These are phyloP conservation scores for Pythium monospermum DNA, from an alignment of 352 stramenopile species.

Conservation along the genomic window DNA sequence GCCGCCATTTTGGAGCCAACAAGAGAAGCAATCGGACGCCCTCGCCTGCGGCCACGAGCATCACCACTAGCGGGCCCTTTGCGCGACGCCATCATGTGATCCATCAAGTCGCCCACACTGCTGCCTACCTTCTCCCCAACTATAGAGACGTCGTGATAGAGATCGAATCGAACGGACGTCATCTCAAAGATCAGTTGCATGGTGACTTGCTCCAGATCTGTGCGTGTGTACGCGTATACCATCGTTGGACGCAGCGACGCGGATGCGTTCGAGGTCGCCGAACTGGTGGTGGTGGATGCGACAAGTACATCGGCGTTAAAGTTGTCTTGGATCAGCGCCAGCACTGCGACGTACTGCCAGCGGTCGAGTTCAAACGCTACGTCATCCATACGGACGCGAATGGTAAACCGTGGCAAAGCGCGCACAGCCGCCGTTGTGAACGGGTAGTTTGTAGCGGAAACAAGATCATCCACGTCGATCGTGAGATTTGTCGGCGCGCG, in stretches of 20 bases:
- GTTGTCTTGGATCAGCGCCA: constrained; percentile 63
- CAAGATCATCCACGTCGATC: constrained; percentile 66
- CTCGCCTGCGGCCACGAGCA: too few species aligned
- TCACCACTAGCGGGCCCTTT: too few species aligned
- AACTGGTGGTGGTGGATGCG: neutral
- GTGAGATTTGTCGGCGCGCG: constrained; percentile 38
- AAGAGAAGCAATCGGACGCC: constrained; percentile 1
- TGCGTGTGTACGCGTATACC: constrained; percentile 62
- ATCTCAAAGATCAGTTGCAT: constrained; percentile 61
- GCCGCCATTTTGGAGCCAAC: neutral
- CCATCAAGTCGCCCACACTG: neutral
- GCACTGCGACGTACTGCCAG: constrained; percentile 54
- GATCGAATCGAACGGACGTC: constrained; percentile 38
- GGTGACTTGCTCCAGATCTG: constrained; percentile 64
- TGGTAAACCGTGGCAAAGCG: constrained; percentile 54
- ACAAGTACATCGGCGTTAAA: constrained; percentile 60
- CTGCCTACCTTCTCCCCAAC: neutral
- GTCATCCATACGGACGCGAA: constrained; percentile 28
- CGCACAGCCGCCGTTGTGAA: constrained; percentile 30
- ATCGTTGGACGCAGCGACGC: constrained; percentile 45
- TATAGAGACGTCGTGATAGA: constrained; percentile 36
- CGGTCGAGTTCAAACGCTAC: constrained; percentile 23
- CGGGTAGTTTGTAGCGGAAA: constrained; percentile 43
- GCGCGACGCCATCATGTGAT: constrained; percentile 2
- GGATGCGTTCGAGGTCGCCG: neutral